Evolutionary conservation across 2,329 filamentous ascomycete species (phyloP).

Genomic region (Aspergillus ruber): DNA sequence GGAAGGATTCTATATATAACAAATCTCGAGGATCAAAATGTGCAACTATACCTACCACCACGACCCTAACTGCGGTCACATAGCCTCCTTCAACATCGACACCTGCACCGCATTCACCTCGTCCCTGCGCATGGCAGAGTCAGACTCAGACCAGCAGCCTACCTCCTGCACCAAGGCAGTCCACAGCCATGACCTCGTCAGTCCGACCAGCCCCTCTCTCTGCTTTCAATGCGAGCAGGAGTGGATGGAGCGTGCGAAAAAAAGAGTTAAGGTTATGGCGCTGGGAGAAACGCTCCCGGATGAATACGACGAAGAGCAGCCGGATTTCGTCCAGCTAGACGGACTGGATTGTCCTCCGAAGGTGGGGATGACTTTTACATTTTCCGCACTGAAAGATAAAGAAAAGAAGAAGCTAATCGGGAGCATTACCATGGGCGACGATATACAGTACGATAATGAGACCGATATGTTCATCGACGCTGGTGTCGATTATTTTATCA

Average conservation of each 20-base stretch:
- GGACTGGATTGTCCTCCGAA: too few relatives aligned
- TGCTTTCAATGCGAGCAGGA: slow-evolving; percentile 12
- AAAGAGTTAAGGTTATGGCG: background rate
- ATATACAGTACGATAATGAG: too few relatives aligned
- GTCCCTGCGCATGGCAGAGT: slow-evolving; percentile 7
- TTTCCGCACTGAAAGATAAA: background rate
- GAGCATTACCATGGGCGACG: background rate
- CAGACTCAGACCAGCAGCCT: background rate
- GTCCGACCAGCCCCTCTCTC: background rate
- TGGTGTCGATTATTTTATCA: background rate
- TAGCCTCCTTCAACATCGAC: slow-evolving; percentile 18
- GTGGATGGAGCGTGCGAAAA: background rate
- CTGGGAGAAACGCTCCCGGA: background rate
- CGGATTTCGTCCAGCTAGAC: too few relatives aligned
- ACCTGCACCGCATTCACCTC: slow-evolving; percentile 17
- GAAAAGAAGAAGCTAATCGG: background rate
- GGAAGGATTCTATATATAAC: too few relatives aligned
- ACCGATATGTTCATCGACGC: too few relatives aligned
- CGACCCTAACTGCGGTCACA: slow-evolving; percentile 22
- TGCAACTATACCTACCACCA: slow-evolving; percentile 22
- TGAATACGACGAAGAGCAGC: too few relatives aligned
- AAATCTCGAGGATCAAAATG: slow-evolving; percentile 9
- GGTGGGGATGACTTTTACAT: too few relatives aligned
- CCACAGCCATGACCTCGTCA: slow-evolving; percentile 9
- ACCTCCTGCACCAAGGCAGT: slow-evolving; percentile 4